Base-by-base conservation (phyloP, 192 early-diverging fungal species). In the Linnemannia schmuckeri region DNA sequence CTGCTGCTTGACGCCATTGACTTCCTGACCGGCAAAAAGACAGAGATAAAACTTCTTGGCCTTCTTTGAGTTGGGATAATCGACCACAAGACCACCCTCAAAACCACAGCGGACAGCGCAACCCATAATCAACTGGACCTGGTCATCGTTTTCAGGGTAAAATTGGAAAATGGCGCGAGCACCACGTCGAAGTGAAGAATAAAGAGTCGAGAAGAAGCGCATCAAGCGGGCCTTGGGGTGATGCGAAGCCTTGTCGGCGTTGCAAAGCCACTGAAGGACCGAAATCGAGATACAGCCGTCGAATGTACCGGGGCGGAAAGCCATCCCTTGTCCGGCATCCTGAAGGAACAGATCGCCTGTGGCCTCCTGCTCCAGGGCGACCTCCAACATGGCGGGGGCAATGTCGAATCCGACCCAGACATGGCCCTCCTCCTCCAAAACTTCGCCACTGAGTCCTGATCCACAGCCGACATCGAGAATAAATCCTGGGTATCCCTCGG, bases 81-180 rank as follows among this genome's bases (percentile, higher is more conserved):
- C 98, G 10, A 98, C 94, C 0, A 99, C 94, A 22, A 99, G 82
- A 78, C 98, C 98, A 69, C 98, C 98, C 35, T 97, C 96, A 80
- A 99, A 99, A 46, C 98, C 98, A 85, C 96, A 96, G 75, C 94
- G 93, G 88, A 97, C 96, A 17, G 98, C 97, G 10, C 90, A 90
- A 57, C 93, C 91, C 85, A 97, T 95, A 76, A 99, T 96, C 91
- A 99, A 91, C 81, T 99, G 95, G 52, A 97, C 93, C 88, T 99
- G 98, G 71, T 94, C 91, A 76, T 97, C 95, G 88, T 98, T 98
- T 88, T 98, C 98, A 1, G 98, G 98, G 85, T 99, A 99, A 79
- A 99, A 98, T 91, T 99, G 98, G 90, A 99, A 99, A 37, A 99
- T 93, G 15, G 97, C 97, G n/a, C 97, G 91, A 15, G 97, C 96